Percentiles rank a stretch among this genome's conserved stretches.
Evolutionary conservation across 257 asterid genomes (phyloP).

Genomic region (Nicotiana otophora): DNA sequence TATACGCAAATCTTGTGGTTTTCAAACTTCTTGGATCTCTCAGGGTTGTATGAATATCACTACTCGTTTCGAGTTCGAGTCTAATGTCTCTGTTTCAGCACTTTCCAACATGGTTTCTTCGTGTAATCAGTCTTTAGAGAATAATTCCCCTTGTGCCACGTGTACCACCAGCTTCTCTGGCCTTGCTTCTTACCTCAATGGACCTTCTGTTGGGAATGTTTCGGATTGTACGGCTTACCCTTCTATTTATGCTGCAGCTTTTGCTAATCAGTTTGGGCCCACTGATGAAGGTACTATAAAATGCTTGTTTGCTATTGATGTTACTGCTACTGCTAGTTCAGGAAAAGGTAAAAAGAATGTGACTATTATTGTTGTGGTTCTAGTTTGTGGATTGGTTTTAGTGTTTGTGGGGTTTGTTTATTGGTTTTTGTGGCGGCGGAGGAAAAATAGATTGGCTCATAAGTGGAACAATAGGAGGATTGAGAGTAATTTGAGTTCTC

Average conservation of each 20-base stretch:
- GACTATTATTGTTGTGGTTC: conserved; percentile 30
- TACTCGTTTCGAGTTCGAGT: conserved; percentile 58
- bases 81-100: conserved; percentile 33
- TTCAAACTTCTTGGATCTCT: conserved; percentile 53
- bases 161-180: conserved; percentile 60
- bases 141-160: conserved; percentile 66
- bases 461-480: conserved; percentile 18
- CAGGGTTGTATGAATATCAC: conserved; percentile 64
- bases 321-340: conserved; percentile 17
- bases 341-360: conserved; percentile 19
- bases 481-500: conserved; percentile 26
- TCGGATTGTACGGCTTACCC: conserved; percentile 63
- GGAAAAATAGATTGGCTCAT: conserved; percentile 5
- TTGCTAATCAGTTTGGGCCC: conserved; percentile 57
- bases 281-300: conserved; percentile 56
- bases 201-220: conserved; percentile 50
- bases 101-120: conserved; percentile 27
- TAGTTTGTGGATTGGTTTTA: conserved; percentile 17
- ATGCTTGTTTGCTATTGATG: conserved; percentile 68
- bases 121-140: conserved; percentile 63
- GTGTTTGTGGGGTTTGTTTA: conserved; percentile 26
- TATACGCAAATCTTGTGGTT: conserved; percentile 56
- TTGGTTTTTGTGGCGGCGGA: conserved; percentile 31
- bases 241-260: conserved; percentile 61
- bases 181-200: conserved; percentile 45